Evolutionary conservation across 2,329 filamentous ascomycete genomes (phyloP).

Genomic region (Didymella pinodella): DNA sequence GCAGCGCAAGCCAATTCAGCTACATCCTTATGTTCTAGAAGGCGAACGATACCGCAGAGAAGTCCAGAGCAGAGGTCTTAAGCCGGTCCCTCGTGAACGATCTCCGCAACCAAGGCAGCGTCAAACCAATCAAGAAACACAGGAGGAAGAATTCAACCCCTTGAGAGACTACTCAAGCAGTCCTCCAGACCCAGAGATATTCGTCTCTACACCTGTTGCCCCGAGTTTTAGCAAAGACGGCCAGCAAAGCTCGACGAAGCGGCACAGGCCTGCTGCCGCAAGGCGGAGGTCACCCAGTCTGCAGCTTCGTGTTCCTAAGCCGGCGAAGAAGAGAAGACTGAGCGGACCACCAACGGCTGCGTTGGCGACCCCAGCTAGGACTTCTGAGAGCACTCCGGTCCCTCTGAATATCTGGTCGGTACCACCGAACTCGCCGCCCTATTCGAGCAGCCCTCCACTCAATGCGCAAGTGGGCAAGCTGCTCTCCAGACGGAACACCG

Average conservation of each 20-base stretch:
- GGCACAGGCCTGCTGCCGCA: conserved; percentile 5
- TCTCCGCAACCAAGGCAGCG: conserved; percentile 34
- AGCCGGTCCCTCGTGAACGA: conserved; percentile 50
- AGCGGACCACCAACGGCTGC: conserved; percentile 26
- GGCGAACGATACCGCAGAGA: conserved; percentile 54
- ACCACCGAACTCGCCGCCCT: conserved; percentile 56
- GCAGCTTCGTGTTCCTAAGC: conserved; percentile 25
- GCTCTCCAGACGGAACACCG: conserved; percentile 16
- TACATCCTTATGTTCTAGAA: conserved; percentile 59
- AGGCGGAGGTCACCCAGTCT: conserved; percentile 22
- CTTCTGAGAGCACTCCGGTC: conserved; percentile 20
- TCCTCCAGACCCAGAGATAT: conserved; percentile 34
- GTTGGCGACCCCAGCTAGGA: conserved; percentile 16
- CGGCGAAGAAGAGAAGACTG: conserved; percentile 35
- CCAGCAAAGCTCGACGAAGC: conserved; percentile 12
- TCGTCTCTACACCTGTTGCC: conserved; percentile 34
- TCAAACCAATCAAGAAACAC: conserved; percentile 35
- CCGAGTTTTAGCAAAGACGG: conserved; percentile 18
- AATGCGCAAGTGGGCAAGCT: conserved; percentile 18
- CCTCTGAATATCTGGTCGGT: conserved; percentile 46
- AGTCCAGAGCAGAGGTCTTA: conserved; percentile 54
- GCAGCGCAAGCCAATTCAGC: conserved; percentile 57
- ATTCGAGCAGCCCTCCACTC: conserved; percentile 42
- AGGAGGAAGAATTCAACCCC: conserved; percentile 46
- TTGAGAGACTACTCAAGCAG: conserved; percentile 32